Percentiles rank a stretch among this genome's conserved stretches.
Evolutionary conservation across 371 early-diverging fungal genomes (phyloP).

Genomic region (Parasitella parasitica): DNA sequence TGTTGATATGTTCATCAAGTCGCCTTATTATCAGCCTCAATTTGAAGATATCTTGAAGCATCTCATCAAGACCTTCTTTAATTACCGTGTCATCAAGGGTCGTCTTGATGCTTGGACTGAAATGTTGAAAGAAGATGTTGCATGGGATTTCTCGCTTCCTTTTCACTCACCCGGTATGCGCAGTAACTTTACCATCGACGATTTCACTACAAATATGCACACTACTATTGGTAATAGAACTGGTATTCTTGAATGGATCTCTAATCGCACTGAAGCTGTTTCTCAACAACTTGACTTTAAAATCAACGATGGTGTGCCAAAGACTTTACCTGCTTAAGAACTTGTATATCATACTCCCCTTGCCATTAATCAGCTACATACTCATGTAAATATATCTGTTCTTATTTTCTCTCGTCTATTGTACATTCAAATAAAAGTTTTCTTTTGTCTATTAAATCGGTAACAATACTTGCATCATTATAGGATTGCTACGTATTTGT

Average conservation of each 20-base stretch:
- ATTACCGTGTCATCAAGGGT: constrained; percentile 42
- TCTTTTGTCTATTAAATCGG: too few species aligned
- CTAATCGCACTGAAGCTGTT: constrained; percentile 27
- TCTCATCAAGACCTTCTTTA: constrained; percentile 47
- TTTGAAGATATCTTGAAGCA: constrained; percentile 48
- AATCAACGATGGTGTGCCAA: constrained; percentile 22
- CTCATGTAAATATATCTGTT: too few species aligned
- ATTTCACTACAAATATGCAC: constrained; percentile 43
- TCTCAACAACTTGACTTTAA: constrained; percentile 31
- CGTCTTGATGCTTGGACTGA: constrained; percentile 45
- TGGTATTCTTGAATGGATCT: constrained; percentile 36
- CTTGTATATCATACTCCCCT: too few species aligned
- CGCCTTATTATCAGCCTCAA: constrained; percentile 37
- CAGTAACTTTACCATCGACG: constrained; percentile 30
- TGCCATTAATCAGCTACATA: too few species aligned
- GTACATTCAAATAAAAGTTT: too few species aligned
- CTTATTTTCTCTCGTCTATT: too few species aligned
- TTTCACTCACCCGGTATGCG: constrained; percentile 39
- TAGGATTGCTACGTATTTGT: too few species aligned
- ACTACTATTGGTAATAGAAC: constrained; percentile 20
- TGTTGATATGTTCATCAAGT: constrained; percentile 36
- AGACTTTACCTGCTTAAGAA: neutral
- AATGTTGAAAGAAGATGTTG: constrained; percentile 51
- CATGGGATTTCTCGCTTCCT: constrained; percentile 38
- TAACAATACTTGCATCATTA: too few species aligned